Conservation (phyloP, 1,139 yeast genomes). For the Geotrichum citri-aurantii region DNA sequence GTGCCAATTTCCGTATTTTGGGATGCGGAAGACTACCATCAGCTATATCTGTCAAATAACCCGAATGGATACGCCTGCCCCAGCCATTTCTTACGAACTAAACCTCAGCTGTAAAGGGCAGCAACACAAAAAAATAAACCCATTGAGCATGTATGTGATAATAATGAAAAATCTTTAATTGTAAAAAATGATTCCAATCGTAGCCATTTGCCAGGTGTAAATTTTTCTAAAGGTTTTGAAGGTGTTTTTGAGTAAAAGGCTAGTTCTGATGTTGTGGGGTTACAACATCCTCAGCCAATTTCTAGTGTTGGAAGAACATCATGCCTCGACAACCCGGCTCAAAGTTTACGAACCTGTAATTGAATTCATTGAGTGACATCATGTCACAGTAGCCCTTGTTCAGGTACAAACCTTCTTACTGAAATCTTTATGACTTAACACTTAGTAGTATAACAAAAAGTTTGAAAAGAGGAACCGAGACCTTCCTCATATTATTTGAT, state of each 20-base stretch:
- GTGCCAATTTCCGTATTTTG: slow-evolving; percentile 66
- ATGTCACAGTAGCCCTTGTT: too few species aligned
- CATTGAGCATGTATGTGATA: not conserved
- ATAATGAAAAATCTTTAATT: not conserved
- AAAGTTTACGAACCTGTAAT: too few species aligned
- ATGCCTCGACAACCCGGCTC: too few species aligned
- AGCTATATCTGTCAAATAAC: slow-evolving; percentile 67
- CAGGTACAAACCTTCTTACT: too few species aligned
- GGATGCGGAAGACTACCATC: slow-evolving; percentile 95
- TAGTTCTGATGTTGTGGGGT: not conserved
- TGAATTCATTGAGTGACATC: too few species aligned
- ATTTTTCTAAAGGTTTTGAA: not conserved
- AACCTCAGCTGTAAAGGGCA: slow-evolving; percentile 24
- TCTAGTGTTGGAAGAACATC: too few species aligned
- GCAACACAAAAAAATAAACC: not conserved
- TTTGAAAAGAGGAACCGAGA: too few species aligned
- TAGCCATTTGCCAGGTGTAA: not conserved
- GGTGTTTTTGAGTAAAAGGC: not conserved
- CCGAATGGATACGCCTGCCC: slow-evolving; percentile 89
- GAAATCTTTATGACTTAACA: too few species aligned
- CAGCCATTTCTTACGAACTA: slow-evolving; percentile 63
- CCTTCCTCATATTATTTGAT: too few species aligned
- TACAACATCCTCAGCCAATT: too few species aligned
- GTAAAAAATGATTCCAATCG: not conserved
- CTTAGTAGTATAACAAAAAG: too few species aligned